Evolutionary conservation across 352 stramenopile genomes (phyloP), one percentile per base, ranked within the genome.

Genomic region (Globisporangium splendens): DNA sequence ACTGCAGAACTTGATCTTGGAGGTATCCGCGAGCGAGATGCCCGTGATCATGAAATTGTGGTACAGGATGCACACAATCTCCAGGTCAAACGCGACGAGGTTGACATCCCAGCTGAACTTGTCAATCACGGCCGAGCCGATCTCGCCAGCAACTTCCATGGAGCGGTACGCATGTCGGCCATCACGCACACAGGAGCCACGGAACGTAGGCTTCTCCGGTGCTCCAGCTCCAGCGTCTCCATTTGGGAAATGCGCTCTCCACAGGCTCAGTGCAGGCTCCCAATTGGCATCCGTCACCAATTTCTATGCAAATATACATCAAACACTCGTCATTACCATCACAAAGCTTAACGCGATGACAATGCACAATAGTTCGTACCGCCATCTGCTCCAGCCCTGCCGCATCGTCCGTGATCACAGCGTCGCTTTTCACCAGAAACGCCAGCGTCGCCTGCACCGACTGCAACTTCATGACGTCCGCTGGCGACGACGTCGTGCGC

Each of bases 161-260:
- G 81, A 93, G 22, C 85, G 86, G 63, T 85, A 93, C 20, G 68
- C 70, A 59, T 93, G 83, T 13, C 80, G 80, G 2, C 83, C 83
- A 50, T 93, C 83, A 17, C 83, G 81, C 47, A 93, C 81, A 61
- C 83, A 91, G 14, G 83, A 93, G 11, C 77, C 83, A 21, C 83
- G 77, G 56, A 93, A 93, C 20, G 67, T 76, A 10, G 86, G 79
- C 8, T 50, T 55, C 28, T 35, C 5, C 7, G 28, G 28, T 10
- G 28, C 24, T 31, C n/a, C n/a, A n/a, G n/a, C n/a, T 41, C 35
- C 35, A 12, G 70, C 63, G 1, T 62, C 56, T 1, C 56, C 59
- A 35, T 54, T 66, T 0, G 73, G 31, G 1, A 46, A 43, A 57
- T 89, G 77, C 28, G 65, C 61, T 31, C 68, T 70, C 83, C 83